Evolutionary conservation across 192 early-diverging fungal genomes (phyloP), one percentile per base, ranked within the genome.

Genomic region (Coemansia sp.): DNA sequence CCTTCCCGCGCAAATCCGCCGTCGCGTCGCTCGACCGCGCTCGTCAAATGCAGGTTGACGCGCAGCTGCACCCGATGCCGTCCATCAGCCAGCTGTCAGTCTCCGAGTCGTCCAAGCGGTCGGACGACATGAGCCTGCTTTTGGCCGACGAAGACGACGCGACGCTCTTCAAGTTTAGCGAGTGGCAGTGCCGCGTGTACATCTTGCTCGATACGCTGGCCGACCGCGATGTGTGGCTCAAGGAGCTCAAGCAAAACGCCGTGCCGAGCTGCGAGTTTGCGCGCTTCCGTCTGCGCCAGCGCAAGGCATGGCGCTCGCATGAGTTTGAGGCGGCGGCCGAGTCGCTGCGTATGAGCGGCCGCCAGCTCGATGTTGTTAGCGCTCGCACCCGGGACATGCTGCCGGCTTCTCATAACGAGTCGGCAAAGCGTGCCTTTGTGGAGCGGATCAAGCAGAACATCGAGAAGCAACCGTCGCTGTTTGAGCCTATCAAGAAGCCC

Each of bases 121-220:
- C 48, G 2, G n/a, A 50, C 20, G 54, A 62, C 44, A 46, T 62
- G 44, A 62, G 60, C 22, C 44, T 57, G 10, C 38, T 60, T 10
- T 20, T 57, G 0, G 28, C 47, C 20, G 68, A 73, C 40, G 67
- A 67, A 19, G 71, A 73, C 21, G 67, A 70, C 23, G 71, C 68
- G 12, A 66, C 61, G 14, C 65, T 80, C 38, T 40, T 50, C 54
- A 65, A 63, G 67, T 75, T 54, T 51, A 64, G 61, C 48, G 71
- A 80, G 56, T 81, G 78, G 78, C 78, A 75, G 53, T 81, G 78
- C 66, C 78, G 78, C 38, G 78, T 81, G 19, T 81, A 81, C 48
- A n/a, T 81, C 4, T 57, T 81, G 15, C 59, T 81, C 17, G 78
- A 75, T 14, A 66, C 72, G 14, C 60, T 81, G 21, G 42, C 57